Conservation (phyloP, 1,139 yeast genomes). For the Wickerhamomyces sp. region DNA sequence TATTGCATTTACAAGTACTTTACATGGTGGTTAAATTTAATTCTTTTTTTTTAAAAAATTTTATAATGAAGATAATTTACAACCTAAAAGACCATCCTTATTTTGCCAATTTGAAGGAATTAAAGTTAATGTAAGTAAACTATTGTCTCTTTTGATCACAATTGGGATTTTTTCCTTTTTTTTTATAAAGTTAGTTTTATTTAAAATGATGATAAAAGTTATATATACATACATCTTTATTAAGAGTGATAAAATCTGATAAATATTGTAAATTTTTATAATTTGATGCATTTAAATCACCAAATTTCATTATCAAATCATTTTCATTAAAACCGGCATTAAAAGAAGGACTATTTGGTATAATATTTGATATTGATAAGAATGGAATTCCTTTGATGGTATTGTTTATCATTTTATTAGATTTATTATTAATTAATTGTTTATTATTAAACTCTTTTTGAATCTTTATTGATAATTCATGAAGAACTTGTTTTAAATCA, state of each 20-base stretch:
- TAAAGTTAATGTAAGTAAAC: not conserved
- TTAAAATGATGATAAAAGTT: too few relatives aligned
- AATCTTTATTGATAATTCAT: constrained; percentile 43
- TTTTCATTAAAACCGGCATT: constrained; percentile 33
- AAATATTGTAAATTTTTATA: constrained; percentile 25
- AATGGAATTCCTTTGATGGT: constrained; percentile 40
- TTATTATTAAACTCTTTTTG: constrained; percentile 33
- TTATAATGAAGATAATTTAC: not conserved
- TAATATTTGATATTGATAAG: constrained; percentile 49
- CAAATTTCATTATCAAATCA: constrained; percentile 52
- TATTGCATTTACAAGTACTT: constrained; percentile 83
- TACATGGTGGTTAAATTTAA: constrained; percentile 79
- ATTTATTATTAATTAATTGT: not conserved
- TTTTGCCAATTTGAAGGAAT: not conserved
- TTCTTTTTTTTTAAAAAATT: not conserved
- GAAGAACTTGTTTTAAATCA: constrained; percentile 52
- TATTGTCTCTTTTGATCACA: not conserved
- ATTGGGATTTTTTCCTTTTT: not conserved
- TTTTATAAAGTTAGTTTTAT: not conserved
- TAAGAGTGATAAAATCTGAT: constrained; percentile 27
- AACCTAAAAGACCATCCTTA: constrained; percentile 1
- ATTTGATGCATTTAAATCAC: constrained; percentile 40
- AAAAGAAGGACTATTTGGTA: constrained; percentile 43
- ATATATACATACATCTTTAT: not conserved
- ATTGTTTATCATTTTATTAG: not conserved